Percentiles rank a stretch among this genome's conserved stretches.
phyloP scores from a whole-genome alignment of 345 rosid species.

The Turnera subulata region DNA sequence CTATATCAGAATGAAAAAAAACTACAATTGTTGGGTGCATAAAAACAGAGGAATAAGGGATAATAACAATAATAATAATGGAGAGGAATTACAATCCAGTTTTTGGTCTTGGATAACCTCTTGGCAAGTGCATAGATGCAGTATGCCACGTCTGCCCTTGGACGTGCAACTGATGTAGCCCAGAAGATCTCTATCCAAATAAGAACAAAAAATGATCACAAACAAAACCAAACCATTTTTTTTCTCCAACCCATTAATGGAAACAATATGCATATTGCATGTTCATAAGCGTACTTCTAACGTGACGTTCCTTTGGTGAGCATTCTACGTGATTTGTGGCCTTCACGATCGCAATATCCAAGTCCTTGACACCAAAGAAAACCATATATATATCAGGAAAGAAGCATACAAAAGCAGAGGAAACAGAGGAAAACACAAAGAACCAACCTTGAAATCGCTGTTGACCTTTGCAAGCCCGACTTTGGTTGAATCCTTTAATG shows the following conservation, averaged over 20 bases:
- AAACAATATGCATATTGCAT: neutral
- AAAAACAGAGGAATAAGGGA: neutral
- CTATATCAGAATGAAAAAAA: no score
- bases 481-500: conserved; percentile 90
- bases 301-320: conserved; percentile 97
- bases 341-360: conserved; percentile 93
- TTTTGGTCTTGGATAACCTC: conserved; percentile 79
- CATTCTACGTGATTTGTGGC: conserved; percentile 94
- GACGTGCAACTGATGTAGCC: conserved; percentile 82
- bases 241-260: neutral
- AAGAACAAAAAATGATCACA: neutral
- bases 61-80: neutral
- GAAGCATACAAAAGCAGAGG: neutral
- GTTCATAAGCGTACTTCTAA: conserved; percentile 54
- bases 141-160: conserved; percentile 92
- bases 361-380: conserved; percentile 38
- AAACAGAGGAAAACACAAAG: neutral
- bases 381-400: neutral
- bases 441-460: conserved; percentile 82
- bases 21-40: neutral
- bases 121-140: conserved; percentile 82
- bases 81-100: conserved; percentile 66
- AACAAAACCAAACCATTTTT: neutral
- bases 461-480: conserved; percentile 99
- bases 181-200: conserved; percentile 60